These are phyloP conservation scores for Hymenochaete sp. DNA, from an alignment of 1,284 basidiomycete genomes.

Conservation along the genomic window DNA sequence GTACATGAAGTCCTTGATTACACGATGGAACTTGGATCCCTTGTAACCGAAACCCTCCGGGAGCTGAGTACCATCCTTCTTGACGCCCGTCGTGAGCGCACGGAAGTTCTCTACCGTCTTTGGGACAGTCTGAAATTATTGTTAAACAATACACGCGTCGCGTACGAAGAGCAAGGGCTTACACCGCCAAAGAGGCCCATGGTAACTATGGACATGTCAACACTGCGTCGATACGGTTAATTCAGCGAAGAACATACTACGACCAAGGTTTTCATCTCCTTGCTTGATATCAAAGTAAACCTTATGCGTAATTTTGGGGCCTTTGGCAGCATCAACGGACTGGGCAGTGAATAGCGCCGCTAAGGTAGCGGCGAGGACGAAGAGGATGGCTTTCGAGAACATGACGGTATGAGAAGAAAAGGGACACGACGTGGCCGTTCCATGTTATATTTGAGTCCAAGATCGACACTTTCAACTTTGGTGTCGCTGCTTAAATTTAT, in stretches of 20 bases:
- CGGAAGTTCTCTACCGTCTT: conserved; percentile 69
- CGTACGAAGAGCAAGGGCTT: conserved; percentile 18
- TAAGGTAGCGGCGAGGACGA: conserved; percentile 54
- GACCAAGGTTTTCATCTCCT: conserved; percentile 74
- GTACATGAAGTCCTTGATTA: conserved; percentile 64
- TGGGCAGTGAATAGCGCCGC: conserved; percentile 62
- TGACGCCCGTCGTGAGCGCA: conserved; percentile 62
- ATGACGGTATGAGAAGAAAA: conserved; percentile 10
- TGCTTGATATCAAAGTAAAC: conserved; percentile 93
- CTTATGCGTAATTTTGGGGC: conserved; percentile 82
- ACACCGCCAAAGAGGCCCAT: conserved; percentile 82
- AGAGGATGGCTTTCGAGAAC: conserved; percentile 34
- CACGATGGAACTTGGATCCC: conserved; percentile 62
- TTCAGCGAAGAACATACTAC: conserved; percentile 44
- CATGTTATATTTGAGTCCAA: conserved; percentile 4
- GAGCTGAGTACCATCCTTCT: conserved; percentile 69
- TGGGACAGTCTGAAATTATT: conserved; percentile 58
- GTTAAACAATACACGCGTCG: conserved; percentile 16
- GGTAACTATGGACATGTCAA: conserved; percentile 41
- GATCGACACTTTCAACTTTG: conserved; percentile 1
- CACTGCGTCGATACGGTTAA: conserved; percentile 9
- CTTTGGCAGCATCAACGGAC: conserved; percentile 64
- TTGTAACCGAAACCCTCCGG: conserved; percentile 65
- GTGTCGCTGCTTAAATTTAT: neutral
- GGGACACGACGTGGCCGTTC: conserved; percentile 16